Conservation (phyloP, 768 basidiomycete species). For the Lactarius akahatsu region DNA sequence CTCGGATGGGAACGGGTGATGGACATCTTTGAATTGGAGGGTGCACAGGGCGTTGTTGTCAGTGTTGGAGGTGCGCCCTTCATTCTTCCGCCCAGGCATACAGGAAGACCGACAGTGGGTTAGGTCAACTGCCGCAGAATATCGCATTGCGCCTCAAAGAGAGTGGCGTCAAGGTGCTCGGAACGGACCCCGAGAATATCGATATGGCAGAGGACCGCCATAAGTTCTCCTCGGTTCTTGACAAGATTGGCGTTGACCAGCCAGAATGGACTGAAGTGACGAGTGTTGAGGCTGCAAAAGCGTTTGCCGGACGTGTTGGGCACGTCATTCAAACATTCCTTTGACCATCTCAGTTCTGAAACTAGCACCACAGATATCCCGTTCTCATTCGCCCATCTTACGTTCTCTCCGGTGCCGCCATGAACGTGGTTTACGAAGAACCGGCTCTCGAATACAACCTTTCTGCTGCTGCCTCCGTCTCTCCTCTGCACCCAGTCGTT, state of each 20-base stretch:
- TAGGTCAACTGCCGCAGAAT: conserved; percentile 97
- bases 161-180: conserved; percentile 87
- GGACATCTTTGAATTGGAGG: conserved; percentile 98
- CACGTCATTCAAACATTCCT: conserved; percentile 37
- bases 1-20: conserved; percentile 97
- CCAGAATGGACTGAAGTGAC: conserved; percentile 95
- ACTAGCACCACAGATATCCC: conserved; percentile 64
- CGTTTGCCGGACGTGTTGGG: conserved; percentile 84
- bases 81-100: not conserved
- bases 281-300: conserved; percentile 85
- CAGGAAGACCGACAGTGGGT: conserved; percentile 1
- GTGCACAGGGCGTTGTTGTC: conserved; percentile 90
- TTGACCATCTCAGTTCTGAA: conserved; percentile 16
- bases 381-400: conserved; percentile 98
- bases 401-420: conserved; percentile 97
- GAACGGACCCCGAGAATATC: conserved; percentile 93
- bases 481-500: conserved; percentile 96
- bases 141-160: conserved; percentile 95
- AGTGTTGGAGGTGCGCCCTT: conserved; percentile 84
- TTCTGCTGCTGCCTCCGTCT: conserved; percentile 95
- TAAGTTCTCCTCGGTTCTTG: conserved; percentile 97
- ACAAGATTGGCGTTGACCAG: conserved; percentile 93
- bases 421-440: conserved; percentile 98
- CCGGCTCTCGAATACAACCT: conserved; percentile 87
- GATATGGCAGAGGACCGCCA: conserved; percentile 98